Evolutionary conservation across 768 basidiomycete genomes (phyloP), one percentile per base, ranked within the genome.

Genomic region (Cystofilobasidium ferigula): DNA sequence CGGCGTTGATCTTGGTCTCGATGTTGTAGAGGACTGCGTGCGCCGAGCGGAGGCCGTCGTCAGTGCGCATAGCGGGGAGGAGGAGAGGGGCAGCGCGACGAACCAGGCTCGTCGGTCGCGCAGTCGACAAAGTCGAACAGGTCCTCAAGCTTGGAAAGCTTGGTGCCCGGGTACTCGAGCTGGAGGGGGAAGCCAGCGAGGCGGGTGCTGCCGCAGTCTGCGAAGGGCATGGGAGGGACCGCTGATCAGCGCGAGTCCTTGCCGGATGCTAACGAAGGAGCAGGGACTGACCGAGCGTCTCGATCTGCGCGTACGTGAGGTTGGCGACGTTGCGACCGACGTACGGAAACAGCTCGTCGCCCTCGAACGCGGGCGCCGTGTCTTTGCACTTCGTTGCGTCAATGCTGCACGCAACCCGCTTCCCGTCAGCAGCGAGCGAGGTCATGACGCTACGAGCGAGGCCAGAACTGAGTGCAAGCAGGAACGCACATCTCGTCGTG

Each of bases 81-180:
- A 26, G 35, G 24, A 34, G 30, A 47, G 20, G 26, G n/a, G 45
- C 6, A 28, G n/a, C n/a, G n/a, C n/a, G n/a, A 57, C 43, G 22
- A 4, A 58, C 51, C 42, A 18, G 65, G 76, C 62, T 83, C 83
- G 43, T 81, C 74, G 0, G 84, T 88, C 9, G 81, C 85, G 69
- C 88, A 90, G 47, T 80, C 79, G 10, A 83, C 86, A 71, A 90
- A 89, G 51, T 82, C 81, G 70, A 90, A 89, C 9, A 88, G 77
- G 74, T 89, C 86, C 69, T 79, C 74, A 26, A 89, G 76, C 5
- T 88, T 89, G 16, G 87, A 83, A 59, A 90, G 84, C 67, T 81
- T 84, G 28, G 84, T 83, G 32, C 40, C 48, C 5, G 64, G 57
- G 20, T 57, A n/a, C 42, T 68, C 66, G 32, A 72, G 63, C 51